Conservation (phyloP, 371 early-diverging fungal species). For the Globomyces sp. region DNA sequence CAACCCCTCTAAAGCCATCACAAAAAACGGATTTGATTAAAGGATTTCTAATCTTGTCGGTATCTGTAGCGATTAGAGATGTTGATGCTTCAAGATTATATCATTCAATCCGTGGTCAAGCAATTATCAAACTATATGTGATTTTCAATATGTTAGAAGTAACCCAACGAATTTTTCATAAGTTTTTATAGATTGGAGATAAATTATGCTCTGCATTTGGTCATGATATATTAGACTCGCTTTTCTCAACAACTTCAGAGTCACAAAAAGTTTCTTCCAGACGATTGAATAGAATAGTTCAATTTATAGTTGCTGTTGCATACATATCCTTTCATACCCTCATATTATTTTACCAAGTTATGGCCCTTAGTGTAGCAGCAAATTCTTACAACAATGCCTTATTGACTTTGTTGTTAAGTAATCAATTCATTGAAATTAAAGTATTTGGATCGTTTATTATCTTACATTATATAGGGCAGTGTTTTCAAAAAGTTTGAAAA, state of each 20-base stretch:
- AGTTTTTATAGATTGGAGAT: conserved; percentile 69
- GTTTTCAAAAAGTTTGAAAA: conserved; percentile 96
- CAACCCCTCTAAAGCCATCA: conserved; percentile 61
- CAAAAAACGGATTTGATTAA: conserved; percentile 86
- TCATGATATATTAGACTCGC: conserved; percentile 88
- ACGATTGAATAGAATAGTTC: conserved; percentile 37
- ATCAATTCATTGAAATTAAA: conserved; percentile 98
- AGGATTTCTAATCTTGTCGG: conserved; percentile 69
- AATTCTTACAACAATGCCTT: conserved; percentile 93
- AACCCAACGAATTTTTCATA: background rate
- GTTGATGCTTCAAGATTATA: conserved; percentile 89
- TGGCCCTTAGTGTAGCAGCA: conserved; percentile 93
- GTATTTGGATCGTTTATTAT: background rate
- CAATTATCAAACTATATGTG: conserved; percentile 93
- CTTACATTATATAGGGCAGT: conserved; percentile 45
- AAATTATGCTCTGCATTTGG: conserved; percentile 91
- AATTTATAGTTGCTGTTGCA: conserved; percentile 68
- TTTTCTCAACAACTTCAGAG: conserved; percentile 62
- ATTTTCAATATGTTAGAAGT: conserved; percentile 94
- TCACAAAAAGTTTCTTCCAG: conserved; percentile 7
- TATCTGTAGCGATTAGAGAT: conserved; percentile 68
- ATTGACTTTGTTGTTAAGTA: conserved; percentile 86
- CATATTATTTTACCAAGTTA: conserved; percentile 92
- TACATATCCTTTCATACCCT: conserved; percentile 87
- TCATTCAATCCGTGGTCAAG: conserved; percentile 93